Conservation (phyloP, 108 stramenopile genomes). For the Cylindrotheca fusiformis region DNA sequence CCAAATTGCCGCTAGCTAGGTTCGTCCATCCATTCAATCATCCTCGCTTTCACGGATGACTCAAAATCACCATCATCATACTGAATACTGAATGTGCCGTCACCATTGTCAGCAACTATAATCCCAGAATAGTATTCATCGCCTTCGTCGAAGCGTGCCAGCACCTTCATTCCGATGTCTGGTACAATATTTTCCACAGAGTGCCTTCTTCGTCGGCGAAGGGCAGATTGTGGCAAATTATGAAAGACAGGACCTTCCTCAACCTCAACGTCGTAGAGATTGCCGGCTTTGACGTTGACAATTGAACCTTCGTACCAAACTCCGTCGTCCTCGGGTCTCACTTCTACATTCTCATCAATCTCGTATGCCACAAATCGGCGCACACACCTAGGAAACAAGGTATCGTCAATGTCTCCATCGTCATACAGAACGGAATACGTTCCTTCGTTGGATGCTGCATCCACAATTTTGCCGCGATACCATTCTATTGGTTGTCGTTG, state of each 20-base stretch:
- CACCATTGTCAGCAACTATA: constrained; percentile 30
- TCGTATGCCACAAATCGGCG: constrained; percentile 24
- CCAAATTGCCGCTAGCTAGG: no score
- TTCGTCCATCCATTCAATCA: no score
- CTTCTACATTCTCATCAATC: constrained; percentile 20
- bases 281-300: background rate
- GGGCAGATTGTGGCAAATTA: background rate
- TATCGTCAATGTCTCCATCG: constrained; percentile 41
- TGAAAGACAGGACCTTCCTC: background rate
- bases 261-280: background rate
- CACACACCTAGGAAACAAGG: constrained; percentile 17
- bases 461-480: constrained; percentile 30
- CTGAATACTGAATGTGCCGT: constrained; percentile 40
- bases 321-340: background rate
- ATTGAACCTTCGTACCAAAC: constrained; percentile 1
- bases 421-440: constrained; percentile 34
- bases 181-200: background rate
- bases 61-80: constrained; percentile 36
- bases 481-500: no score
- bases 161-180: constrained; percentile 8
- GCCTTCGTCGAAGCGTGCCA: constrained; percentile 16
- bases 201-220: background rate
- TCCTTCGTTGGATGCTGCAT: constrained; percentile 18
- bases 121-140: constrained; percentile 37
- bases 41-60: background rate